These are phyloP conservation scores for Rhododendron vialii DNA, from an alignment of 148 eudicot species.

Conservation along the genomic window DNA sequence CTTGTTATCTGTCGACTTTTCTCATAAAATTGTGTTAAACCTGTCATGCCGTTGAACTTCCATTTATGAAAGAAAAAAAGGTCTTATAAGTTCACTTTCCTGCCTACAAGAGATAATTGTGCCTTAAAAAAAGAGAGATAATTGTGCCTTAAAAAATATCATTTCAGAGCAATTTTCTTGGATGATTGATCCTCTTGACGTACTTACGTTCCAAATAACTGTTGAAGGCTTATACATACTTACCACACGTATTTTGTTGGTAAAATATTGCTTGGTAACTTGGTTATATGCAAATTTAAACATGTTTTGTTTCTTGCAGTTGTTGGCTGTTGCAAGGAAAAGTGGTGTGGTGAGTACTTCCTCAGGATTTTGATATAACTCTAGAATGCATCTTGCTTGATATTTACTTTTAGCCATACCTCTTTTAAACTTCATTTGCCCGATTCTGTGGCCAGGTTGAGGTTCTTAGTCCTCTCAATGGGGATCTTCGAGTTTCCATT, in stretches of 20 bases:
- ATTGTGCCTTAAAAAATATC: not conserved
- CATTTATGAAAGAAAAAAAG: not conserved
- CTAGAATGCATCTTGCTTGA: not conserved
- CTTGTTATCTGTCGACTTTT: not conserved
- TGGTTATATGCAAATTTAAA: not conserved
- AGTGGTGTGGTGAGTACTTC: conserved; percentile 64
- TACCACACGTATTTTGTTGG: not conserved
- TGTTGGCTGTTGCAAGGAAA: conserved; percentile 83
- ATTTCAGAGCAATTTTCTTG: not conserved
- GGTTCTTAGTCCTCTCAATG: conserved; percentile 61
- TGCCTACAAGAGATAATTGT: not conserved
- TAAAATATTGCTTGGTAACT: not conserved
- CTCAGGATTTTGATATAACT: not conserved
- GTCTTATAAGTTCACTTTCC: not conserved
- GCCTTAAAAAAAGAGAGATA: not conserved
- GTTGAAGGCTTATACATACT: not conserved
- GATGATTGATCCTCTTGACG: not conserved
- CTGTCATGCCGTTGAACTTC: not conserved
- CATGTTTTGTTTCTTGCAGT: conserved; percentile 39
- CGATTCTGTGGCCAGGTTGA: conserved; percentile 47
- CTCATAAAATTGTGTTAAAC: not conserved
- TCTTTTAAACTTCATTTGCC: not conserved
- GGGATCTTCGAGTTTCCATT: conserved; percentile 53
- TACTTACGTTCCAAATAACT: not conserved
- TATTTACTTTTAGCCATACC: not conserved